Evolutionary conservation across 1,284 basidiomycete species (phyloP).

Genomic region (Trametes versicolor): DNA sequence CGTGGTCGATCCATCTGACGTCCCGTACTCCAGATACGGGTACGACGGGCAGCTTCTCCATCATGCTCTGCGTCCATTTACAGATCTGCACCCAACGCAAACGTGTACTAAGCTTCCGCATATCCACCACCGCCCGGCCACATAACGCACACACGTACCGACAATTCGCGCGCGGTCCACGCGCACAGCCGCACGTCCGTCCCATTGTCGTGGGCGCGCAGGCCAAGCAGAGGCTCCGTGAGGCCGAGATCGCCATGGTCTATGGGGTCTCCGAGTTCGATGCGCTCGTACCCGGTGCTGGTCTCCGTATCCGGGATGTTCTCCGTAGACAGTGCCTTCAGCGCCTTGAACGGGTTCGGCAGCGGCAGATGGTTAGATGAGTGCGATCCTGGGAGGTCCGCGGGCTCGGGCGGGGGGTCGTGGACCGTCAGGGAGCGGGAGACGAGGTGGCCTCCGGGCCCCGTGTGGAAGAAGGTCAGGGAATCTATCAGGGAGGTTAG

Average conservation of each 20-base stretch:
- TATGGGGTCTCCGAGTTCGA: conserved; percentile 36
- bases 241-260: conserved; percentile 44
- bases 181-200: conserved; percentile 48
- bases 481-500: conserved; percentile 29
- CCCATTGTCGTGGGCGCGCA: conserved; percentile 44
- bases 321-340: conserved; percentile 54
- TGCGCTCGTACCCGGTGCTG: conserved; percentile 15
- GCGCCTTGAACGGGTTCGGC: conserved; percentile 67
- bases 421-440: conserved; percentile 33
- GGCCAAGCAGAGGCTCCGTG: conserved; percentile 44
- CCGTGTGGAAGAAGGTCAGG: conserved; percentile 39
- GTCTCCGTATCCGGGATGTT: conserved; percentile 40
- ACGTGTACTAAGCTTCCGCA: neutral
- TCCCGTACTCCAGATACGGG: conserved; percentile 44
- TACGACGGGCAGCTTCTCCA: conserved; percentile 16
- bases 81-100: conserved; percentile 8
- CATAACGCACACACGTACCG: conserved; percentile 50
- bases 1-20: conserved; percentile 51
- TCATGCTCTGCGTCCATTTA: conserved; percentile 6
- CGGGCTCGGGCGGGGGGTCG: conserved; percentile 25
- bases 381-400: conserved; percentile 27
- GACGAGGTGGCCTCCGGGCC: conserved; percentile 36
- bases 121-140: neutral
- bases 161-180: conserved; percentile 57
- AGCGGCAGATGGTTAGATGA: conserved; percentile 47